Percentiles rank a stretch among this genome's conserved stretches.
Evolutionary conservation across 768 basidiomycete genomes (phyloP).

Genomic region (Tephrocybe rancida): DNA sequence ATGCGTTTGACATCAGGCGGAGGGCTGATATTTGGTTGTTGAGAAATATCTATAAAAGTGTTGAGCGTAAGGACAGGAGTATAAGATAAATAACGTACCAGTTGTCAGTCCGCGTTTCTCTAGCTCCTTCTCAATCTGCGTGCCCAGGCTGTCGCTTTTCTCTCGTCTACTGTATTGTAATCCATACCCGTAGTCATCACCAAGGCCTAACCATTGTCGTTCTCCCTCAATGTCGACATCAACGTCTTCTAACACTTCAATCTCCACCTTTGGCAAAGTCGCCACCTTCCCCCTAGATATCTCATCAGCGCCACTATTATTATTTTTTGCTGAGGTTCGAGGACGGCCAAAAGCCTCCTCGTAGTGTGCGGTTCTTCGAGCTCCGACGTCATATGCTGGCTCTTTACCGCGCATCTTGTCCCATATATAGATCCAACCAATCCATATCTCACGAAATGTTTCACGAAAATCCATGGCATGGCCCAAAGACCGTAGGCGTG

Average conservation of each 20-base stretch:
- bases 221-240: conserved; percentile 46
- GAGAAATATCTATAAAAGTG: conserved; percentile 2
- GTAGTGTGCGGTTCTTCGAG: conserved; percentile 43
- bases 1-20: conserved; percentile 13
- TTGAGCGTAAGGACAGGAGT: not conserved
- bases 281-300: conserved; percentile 11
- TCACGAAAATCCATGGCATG: conserved; percentile 75
- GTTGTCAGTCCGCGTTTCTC: conserved; percentile 46
- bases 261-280: conserved; percentile 31
- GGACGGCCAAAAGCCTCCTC: conserved; percentile 45
- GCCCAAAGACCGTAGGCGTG: conserved; percentile 57
- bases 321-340: conserved; percentile 20
- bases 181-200: conserved; percentile 48
- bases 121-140: conserved; percentile 57
- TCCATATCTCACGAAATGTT: conserved; percentile 62
- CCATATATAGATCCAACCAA: conserved; percentile 59
- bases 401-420: conserved; percentile 57
- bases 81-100: conserved; percentile 24
- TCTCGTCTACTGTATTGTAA: conserved; percentile 40
- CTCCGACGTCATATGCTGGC: conserved; percentile 48
- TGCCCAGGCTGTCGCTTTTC: conserved; percentile 53
- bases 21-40: not conserved
- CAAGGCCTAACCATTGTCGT: conserved; percentile 54
- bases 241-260: conserved; percentile 43
- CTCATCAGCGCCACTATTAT: conserved; percentile 13